phyloP scores from a whole-genome alignment of 495 filamentous ascomycete species.

The Neurospora discreta region DNA sequence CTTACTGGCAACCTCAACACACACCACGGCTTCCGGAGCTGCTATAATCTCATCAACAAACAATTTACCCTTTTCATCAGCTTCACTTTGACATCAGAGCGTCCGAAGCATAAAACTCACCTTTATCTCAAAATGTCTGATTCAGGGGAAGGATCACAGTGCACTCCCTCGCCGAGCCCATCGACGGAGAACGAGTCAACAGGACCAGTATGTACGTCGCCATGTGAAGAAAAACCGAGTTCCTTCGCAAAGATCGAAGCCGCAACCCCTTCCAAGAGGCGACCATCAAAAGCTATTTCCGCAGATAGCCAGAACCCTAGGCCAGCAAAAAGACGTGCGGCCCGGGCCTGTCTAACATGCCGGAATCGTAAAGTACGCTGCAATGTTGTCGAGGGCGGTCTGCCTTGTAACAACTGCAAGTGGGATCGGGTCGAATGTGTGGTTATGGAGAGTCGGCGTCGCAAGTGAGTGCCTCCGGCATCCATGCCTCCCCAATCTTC shows the following conservation, averaged over 20 bases:
- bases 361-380: constrained; percentile 85
- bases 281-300: constrained; percentile 13
- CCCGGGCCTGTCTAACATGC: constrained; percentile 80
- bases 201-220: background rate
- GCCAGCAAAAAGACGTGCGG: constrained; percentile 61
- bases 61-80: background rate
- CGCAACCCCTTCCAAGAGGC: constrained; percentile 24
- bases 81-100: background rate
- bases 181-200: background rate
- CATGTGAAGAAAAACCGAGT: constrained; percentile 4
- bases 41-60: background rate
- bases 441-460: constrained; percentile 80
- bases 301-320: constrained; percentile 22
- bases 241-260: constrained; percentile 3
- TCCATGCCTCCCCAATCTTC: background rate
- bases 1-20: background rate
- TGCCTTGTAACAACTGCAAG: constrained; percentile 79
- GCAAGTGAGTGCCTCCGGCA: constrained; percentile 52
- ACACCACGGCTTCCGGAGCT: background rate
- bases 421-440: constrained; percentile 82
- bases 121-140: background rate
- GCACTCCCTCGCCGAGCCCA: background rate
- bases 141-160: background rate
- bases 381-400: constrained; percentile 75
- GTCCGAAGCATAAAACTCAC: background rate